phyloP scores from a whole-genome alignment of 140 eudicot genomes.

The Senecio squalidus region DNA sequence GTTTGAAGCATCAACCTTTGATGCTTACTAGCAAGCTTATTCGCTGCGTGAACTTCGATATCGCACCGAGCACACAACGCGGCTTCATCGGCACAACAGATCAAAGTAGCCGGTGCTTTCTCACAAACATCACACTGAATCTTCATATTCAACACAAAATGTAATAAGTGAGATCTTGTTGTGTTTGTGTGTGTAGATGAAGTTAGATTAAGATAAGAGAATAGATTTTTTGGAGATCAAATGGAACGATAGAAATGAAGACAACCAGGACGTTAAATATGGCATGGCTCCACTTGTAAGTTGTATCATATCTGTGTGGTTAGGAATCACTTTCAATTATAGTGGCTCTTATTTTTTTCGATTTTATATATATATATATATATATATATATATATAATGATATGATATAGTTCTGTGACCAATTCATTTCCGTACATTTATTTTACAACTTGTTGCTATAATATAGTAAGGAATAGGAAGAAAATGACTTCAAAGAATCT shows the following conservation, averaged over 20 bases:
- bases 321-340: slow-evolving; percentile 9
- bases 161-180: background rate
- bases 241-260: slow-evolving; percentile 25
- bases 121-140: slow-evolving; percentile 99
- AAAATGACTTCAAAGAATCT: slow-evolving; percentile 2
- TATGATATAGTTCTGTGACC: background rate
- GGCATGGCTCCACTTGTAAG: slow-evolving; percentile 10
- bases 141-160: slow-evolving; percentile 46
- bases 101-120: slow-evolving; percentile 88
- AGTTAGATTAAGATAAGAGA: slow-evolving; percentile 25
- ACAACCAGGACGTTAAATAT: slow-evolving; percentile 2
- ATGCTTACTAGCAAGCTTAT: slow-evolving; percentile 96
- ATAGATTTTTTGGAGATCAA: slow-evolving; percentile 14
- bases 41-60: slow-evolving; percentile 89
- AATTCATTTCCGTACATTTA: slow-evolving; percentile 7
- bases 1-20: slow-evolving; percentile 68
- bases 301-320: slow-evolving; percentile 32
- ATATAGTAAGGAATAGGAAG: background rate
- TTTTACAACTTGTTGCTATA: slow-evolving; percentile 3
- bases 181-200: background rate
- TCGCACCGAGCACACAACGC: slow-evolving; percentile 89
- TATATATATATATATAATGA: slow-evolving; percentile 25
- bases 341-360: slow-evolving; percentile 13
- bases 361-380: background rate
- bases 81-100: slow-evolving; percentile 98